Base-by-base conservation (phyloP, 108 stramenopile species). In the Nitzschia palea region DNA sequence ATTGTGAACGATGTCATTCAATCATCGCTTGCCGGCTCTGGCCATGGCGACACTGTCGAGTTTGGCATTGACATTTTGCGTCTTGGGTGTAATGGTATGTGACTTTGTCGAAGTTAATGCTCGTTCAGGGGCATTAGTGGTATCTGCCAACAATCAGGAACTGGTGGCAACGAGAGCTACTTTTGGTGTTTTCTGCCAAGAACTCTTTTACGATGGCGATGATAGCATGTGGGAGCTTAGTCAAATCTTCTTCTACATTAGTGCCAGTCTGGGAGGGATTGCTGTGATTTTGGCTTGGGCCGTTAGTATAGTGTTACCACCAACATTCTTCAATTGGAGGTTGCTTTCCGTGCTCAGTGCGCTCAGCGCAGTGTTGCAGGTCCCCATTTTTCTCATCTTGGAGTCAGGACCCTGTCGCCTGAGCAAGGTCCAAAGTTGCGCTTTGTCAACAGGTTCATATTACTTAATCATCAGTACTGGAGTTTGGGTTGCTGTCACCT, bases 351-450 rank as follows among this genome's bases (percentile, higher is more conserved):
- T 74, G 0, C 26, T 71, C 30, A 34, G 59, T 28, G 73, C 71
- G 6, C 20, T 74, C 1, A 57, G 73, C 23, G 79, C 79, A 8
- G 58, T 75, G 1, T 29, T 74, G 17, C 63, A 73, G 26, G 56
- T 73, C 22, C 79, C 73, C 12, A 54, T 80, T 51, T 74, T 74
- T 59, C 44, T 80, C 10, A 48, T 79, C 35, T 63, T 80, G 23
- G 73, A 71, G 40, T 60, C 79, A 20, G 30, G 44, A 3, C 79
- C 79, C 0, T 80, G 79, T 44, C 3, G 43, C 0, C 58, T 30
- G n/a, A 44, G 51, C 26, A 55, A 65, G 15, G 26, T 28, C 12
- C 60, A 61, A 55, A 53, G 18, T 23, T 80, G 79, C 44, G 17
- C 22, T 15, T 29, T 80, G 32, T 74, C 73, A n/a, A 44, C 52